A percentile compares a stretch with the other conserved stretches of the same genome.
phyloP scores from a whole-genome alignment of 352 stramenopile species.

The Saprolegnia parasitica region DNA sequence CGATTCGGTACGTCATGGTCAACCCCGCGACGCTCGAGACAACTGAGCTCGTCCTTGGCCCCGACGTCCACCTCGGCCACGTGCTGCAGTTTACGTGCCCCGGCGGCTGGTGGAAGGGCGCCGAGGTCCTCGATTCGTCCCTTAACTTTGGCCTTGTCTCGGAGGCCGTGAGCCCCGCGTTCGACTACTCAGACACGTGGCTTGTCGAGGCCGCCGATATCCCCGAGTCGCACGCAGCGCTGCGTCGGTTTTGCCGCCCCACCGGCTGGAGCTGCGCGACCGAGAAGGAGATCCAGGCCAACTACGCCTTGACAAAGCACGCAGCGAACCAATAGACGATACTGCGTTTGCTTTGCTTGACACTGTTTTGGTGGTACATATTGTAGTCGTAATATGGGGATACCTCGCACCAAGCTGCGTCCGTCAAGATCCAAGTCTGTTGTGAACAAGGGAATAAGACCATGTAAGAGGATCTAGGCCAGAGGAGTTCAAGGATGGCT shows the following conservation, averaged over 20 bases:
- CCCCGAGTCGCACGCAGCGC: background rate
- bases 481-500: no score
- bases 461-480: no score
- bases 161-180: slow-evolving; percentile 22
- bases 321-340: background rate
- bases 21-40: slow-evolving; percentile 13
- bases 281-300: slow-evolving; percentile 5
- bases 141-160: slow-evolving; percentile 16
- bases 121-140: background rate
- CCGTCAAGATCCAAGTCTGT: no score
- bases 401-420: no score
- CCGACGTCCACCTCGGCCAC: slow-evolving; percentile 17
- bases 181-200: slow-evolving; percentile 27
- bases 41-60: slow-evolving; percentile 3
- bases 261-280: background rate
- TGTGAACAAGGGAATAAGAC: no score
- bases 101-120: slow-evolving; percentile 26
- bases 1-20: slow-evolving; percentile 23
- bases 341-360: background rate
- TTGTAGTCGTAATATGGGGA: no score
- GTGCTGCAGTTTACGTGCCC: slow-evolving; percentile 28
- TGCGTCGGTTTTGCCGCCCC: slow-evolving; percentile 14
- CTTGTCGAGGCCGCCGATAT: slow-evolving; percentile 8
- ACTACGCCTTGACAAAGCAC: slow-evolving; percentile 6
- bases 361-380: no score